A percentile compares a stretch with the other conserved stretches of the same genome.
These are phyloP conservation scores for Sorghum bicolor DNA, from an alignment of 176 grass and related monocot genomes.

Conservation along the genomic window Sorghum_bicolor_NCBIv3 NC_012873.2:53273501-53274000, in stretches of 20 bases:
- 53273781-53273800: constrained; percentile 5
- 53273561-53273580: constrained; percentile 65
- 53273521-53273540: constrained; percentile 81
- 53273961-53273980: constrained; percentile 26
- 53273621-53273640: constrained; percentile 37
- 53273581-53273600: constrained; percentile 73
- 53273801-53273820: not conserved
- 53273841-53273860: not conserved
- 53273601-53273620: constrained; percentile 74
- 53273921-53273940: not conserved
- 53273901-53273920: constrained; percentile 24
- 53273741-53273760: constrained; percentile 6
- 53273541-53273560: constrained; percentile 84
- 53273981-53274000: not conserved
- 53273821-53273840: not conserved
- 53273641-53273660: not conserved
- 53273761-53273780: constrained; percentile 4
- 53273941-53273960: not conserved
- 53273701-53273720: not conserved
- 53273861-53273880: not conserved
- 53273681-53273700: constrained; percentile 11
- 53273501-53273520: constrained; percentile 35
- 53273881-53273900: constrained; percentile 15
- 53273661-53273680: constrained; percentile 20
- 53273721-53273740: constrained; percentile 4